These are phyloP conservation scores for Prunus persica DNA, from an alignment of 306 rosid genomes.

Conservation along the genomic window DNA sequence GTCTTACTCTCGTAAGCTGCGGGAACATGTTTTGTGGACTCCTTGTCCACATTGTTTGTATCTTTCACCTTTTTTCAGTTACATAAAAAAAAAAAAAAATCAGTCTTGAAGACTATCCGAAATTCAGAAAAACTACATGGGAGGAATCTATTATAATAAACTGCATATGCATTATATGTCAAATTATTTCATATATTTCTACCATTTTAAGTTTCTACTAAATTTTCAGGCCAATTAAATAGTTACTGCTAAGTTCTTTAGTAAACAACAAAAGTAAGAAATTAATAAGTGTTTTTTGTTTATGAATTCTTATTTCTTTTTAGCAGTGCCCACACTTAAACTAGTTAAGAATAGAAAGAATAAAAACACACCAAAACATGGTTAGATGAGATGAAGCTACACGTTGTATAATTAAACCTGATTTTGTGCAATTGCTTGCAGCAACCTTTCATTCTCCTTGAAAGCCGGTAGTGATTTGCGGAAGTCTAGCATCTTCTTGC, in stretches of 20 bases:
- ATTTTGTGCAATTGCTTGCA: slow-evolving; percentile 55
- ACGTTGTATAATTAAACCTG: slow-evolving; percentile 33
- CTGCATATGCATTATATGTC: no score
- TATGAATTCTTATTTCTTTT: background rate
- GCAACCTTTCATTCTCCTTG: slow-evolving; percentile 52
- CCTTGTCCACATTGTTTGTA: background rate
- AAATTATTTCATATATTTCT: background rate
- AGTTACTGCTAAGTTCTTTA: background rate
- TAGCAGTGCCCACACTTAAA: background rate
- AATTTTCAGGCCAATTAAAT: background rate
- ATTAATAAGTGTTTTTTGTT: background rate
- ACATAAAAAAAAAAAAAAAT: background rate
- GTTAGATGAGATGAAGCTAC: slow-evolving; percentile 9
- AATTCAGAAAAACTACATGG: no score
- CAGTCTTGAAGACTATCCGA: background rate
- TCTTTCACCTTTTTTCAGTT: background rate
- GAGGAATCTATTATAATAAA: background rate
- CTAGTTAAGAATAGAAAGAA: background rate
- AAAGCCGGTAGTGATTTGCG: slow-evolving; percentile 48
- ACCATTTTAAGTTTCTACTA: background rate
- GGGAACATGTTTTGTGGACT: background rate
- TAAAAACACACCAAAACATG: background rate
- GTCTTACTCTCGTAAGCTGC: background rate
- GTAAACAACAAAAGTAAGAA: background rate
- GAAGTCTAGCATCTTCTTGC: slow-evolving; percentile 48